A percentile compares a stretch with the other conserved stretches of the same genome.
These are phyloP conservation scores for Vigna radiata DNA, from an alignment of 306 rosid genomes.

Conservation along the genomic window DNA sequence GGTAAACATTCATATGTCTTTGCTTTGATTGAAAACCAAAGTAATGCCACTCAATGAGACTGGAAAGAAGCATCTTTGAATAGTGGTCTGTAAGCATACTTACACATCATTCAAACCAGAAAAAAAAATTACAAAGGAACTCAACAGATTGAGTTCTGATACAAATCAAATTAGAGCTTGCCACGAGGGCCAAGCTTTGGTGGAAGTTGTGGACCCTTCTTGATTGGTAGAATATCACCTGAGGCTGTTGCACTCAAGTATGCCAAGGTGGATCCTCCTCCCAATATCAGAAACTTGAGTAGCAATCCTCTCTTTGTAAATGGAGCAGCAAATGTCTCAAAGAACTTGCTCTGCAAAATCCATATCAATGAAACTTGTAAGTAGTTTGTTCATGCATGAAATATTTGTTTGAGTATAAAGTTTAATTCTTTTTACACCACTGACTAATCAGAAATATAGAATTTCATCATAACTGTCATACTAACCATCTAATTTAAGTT, in stretches of 20 bases:
- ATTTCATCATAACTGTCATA: too few species aligned
- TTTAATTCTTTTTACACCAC: too few species aligned
- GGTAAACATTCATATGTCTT: neutral
- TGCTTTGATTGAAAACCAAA: slow-evolving; percentile 36
- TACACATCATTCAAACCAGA: slow-evolving; percentile 55
- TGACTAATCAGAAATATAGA: neutral
- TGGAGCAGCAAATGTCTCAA: slow-evolving; percentile 97
- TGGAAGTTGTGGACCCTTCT: slow-evolving; percentile 98
- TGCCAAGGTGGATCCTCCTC: slow-evolving; percentile 91
- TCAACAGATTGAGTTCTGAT: slow-evolving; percentile 14
- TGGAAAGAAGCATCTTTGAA: slow-evolving; percentile 49
- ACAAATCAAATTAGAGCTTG: slow-evolving; percentile 68
- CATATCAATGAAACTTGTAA: slow-evolving; percentile 3
- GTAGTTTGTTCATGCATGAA: neutral
- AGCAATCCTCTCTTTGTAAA: slow-evolving; percentile 96
- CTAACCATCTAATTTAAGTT: too few species aligned
- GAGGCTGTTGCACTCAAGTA: slow-evolving; percentile 85
- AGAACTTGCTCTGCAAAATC: slow-evolving; percentile 86
- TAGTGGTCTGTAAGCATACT: slow-evolving; percentile 51
- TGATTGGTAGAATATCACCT: slow-evolving; percentile 84
- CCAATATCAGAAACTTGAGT: slow-evolving; percentile 90
- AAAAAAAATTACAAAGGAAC: slow-evolving; percentile 16
- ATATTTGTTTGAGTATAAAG: neutral
- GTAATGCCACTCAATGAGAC: slow-evolving; percentile 46
- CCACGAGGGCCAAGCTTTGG: slow-evolving; percentile 93